Evolutionary conservation across 2,329 filamentous ascomycete genomes (phyloP).

Genomic region (Colletotrichum sp.): DNA sequence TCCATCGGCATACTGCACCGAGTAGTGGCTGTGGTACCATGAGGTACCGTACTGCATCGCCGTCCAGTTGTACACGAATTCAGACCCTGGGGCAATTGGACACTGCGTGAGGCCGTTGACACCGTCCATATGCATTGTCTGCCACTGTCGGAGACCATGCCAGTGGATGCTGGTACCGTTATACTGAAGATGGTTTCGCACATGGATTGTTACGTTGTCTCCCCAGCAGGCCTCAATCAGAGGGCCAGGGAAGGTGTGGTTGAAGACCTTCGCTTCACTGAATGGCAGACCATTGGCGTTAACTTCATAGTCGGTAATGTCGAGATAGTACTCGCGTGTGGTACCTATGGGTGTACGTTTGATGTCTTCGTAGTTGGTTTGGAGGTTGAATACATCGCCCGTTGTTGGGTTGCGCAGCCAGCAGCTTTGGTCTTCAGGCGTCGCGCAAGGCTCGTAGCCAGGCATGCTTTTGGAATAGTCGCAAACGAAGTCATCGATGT

Average conservation of each 20-base stretch:
- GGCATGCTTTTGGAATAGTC: neutral
- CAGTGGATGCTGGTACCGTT: neutral
- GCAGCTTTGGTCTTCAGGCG: neutral
- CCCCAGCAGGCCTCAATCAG: neutral
- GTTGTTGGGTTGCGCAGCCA: neutral
- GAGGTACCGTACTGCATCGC: neutral
- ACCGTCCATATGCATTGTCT: neutral
- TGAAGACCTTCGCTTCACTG: neutral
- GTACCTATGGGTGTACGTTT: no score
- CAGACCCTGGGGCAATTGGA: neutral
- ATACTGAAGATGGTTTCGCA: neutral
- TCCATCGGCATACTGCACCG: neutral
- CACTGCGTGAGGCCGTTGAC: neutral
- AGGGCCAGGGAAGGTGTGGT: neutral
- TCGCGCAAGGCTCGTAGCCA: neutral
- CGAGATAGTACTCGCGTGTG: neutral
- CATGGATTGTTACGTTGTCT: neutral
- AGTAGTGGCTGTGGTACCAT: neutral
- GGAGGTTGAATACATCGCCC: no score
- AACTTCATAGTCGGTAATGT: neutral
- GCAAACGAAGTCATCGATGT: neutral
- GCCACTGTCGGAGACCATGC: neutral
- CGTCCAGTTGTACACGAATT: neutral
- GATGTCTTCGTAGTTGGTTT: no score
- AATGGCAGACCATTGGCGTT: neutral